Evolutionary conservation across 805 yeast genomes (phyloP), one percentile per base, ranked within the genome.

Genomic region (Candida nonsorbophila): DNA sequence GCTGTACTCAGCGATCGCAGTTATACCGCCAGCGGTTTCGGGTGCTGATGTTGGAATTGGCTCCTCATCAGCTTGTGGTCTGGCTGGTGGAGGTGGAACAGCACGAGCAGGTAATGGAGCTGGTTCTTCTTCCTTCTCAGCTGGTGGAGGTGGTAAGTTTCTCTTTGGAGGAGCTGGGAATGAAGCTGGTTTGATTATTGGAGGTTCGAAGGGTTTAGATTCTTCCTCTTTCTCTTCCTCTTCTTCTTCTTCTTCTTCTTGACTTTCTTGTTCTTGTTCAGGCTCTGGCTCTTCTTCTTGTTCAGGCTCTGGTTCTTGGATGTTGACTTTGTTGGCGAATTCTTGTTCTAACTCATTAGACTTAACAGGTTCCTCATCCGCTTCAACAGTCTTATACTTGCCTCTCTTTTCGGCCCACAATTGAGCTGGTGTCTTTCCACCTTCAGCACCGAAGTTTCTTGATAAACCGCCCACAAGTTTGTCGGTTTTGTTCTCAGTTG

Each of bases 381-480:
- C 29, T 9, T 45, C 43, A 27, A 62, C 73, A 25, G 62, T 59
- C 42, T 67, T 72, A 44, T 65, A 75, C 51, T 78, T 70, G 27
- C 86, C 94, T 49, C 80, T 77, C 61, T 79, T 83, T 51, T 83
- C 96, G 14, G 96, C 97, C 97, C 97, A 87, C 16, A 84, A 47
- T 60, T 87, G 96, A 16, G 96, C 96, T 14, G 97, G 96, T 6
- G 95, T 83, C 56, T 85, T 84, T 37, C 95, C 96, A 37, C 69
- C 73, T 37, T 72, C 72, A 30, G 79, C 61, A 38, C 74, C 92
- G 51, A 73, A 80, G 51, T 75, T 68, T 47, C 72, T 64, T 16
- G 74, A 67, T 28, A 77, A 59, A 22, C 85, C 90, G 30, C 78
- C 76, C 25, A 71, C 69, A 4, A 69, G 56, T 36, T 71, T 67